Conservation (phyloP, 176 grass and related monocot genomes). For the Oryza coarctata region DNA sequence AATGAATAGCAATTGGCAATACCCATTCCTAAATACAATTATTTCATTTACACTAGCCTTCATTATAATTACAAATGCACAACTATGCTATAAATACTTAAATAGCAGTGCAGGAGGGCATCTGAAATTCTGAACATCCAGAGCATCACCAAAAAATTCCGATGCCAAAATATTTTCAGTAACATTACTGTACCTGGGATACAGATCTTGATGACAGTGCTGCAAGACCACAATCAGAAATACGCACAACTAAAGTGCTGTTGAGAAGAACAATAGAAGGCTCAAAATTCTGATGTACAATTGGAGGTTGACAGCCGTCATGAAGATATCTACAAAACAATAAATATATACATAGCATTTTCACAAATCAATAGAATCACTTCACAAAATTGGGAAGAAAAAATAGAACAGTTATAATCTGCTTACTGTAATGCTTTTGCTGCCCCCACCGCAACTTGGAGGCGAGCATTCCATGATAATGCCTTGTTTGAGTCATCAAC, state of each 20-base stretch:
- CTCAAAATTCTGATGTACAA: slow-evolving; percentile 89
- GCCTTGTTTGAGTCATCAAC: slow-evolving; percentile 55
- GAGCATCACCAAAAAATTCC: not conserved
- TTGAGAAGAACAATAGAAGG: slow-evolving; percentile 78
- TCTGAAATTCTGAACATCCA: not conserved
- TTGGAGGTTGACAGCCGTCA: slow-evolving; percentile 60
- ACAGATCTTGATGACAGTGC: slow-evolving; percentile 48
- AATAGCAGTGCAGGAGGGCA: not conserved
- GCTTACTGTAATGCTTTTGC: slow-evolving; percentile 94
- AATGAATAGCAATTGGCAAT: not conserved
- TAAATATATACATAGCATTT: slow-evolving; percentile 28
- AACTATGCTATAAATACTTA: not conserved
- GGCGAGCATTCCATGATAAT: slow-evolving; percentile 83
- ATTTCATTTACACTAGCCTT: not conserved
- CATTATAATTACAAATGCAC: not conserved
- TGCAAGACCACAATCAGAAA: slow-evolving; percentile 81
- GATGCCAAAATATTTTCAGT: slow-evolving; percentile 7
- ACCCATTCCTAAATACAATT: no score
- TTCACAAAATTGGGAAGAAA: not conserved
- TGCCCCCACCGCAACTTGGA: slow-evolving; percentile 71
- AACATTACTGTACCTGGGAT: slow-evolving; percentile 59
- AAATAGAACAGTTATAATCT: slow-evolving; percentile 10
- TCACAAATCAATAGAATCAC: slow-evolving; percentile 31
- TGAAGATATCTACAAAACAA: slow-evolving; percentile 84
- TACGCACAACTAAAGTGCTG: slow-evolving; percentile 61